Percentiles rank a stretch among this genome's conserved stretches.
Evolutionary conservation across 2,329 filamentous ascomycete genomes (phyloP).

Genomic region (Exophiala xenobiotica): DNA sequence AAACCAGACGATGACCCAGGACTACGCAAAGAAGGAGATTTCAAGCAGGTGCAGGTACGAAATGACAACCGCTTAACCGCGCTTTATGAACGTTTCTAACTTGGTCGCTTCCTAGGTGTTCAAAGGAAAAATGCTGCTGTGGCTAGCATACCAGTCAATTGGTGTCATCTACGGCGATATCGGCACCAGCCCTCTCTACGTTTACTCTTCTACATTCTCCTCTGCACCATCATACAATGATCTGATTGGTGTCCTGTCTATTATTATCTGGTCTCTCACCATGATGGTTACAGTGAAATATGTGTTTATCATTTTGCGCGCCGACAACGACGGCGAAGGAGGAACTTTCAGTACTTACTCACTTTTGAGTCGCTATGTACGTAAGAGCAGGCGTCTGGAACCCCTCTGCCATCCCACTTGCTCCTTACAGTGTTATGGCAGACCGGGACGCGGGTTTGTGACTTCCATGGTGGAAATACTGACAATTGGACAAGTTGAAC

Average conservation of each 20-base stretch:
- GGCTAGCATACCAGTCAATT: conserved; percentile 56
- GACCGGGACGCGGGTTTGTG: too few species aligned
- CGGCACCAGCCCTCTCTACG: conserved; percentile 58
- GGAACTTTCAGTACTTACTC: conserved; percentile 58
- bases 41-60: conserved; percentile 26
- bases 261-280: conserved; percentile 56
- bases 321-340: conserved; percentile 59
- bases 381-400: too few species aligned
- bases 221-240: conserved; percentile 46
- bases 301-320: conserved; percentile 52
- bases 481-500: conserved; percentile 36
- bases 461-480: not conserved
- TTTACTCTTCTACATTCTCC: conserved; percentile 56
- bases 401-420: too few species aligned
- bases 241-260: conserved; percentile 53
- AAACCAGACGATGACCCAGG: conserved; percentile 28
- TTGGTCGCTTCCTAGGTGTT: conserved; percentile 28
- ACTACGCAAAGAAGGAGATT: conserved; percentile 26
- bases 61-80: not conserved
- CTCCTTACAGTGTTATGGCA: too few species aligned
- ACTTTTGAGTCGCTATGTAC: conserved; percentile 51
- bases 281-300: conserved; percentile 61
- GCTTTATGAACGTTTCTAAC: not conserved
- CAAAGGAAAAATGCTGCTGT: conserved; percentile 30
- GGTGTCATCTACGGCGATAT: conserved; percentile 63